Base-by-base conservation (phyloP, 768 basidiomycete genomes). In the Pleurotus tuber-regium region DNA sequence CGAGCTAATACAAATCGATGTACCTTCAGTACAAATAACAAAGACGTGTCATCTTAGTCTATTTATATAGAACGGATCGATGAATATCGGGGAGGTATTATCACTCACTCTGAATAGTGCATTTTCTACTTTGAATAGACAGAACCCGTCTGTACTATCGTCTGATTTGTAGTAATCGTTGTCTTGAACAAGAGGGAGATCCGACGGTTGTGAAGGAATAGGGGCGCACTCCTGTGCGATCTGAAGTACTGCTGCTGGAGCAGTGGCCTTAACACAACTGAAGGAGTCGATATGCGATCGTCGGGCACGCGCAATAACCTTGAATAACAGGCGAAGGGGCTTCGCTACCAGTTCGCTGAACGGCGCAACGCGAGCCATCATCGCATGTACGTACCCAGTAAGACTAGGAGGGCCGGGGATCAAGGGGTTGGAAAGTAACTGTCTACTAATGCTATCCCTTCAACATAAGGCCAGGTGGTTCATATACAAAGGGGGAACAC, bases 71-170 rank as follows among this genome's bases (percentile, higher is more conserved):
- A n/a, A n/a, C n/a, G n/a, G n/a, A 29, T 31, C 10, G 24, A 31
- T 21, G n/a, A 8, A 19, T n/a, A 6, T 11, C 39, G 25, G 39
- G 38, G n/a, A 21, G 21, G 23, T 53, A 38, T 18, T 30, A 14
- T 35, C 36, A 57, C 69, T 50, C 59, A 86, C 86, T 66, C 79
- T 86, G 67, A 87, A 87, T 50, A 87, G 59, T 5, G 77, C 80
- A 58, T 78, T 74, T 59, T 81, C 80, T 11, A 83, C 80, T 44
- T 72, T 72, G 55, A 87, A 73, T n/a, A 83, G 67, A 58, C 78
- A 80, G 56, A 80, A 79, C n/a, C 79, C 82, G 24, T 76, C 73
- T 28, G 68, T 65, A 4, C 56, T 59, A 14, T 66, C 68, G 23
- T 62, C 59, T 31, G 46, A 23, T 43, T 64, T 59, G 55, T 69